These are phyloP conservation scores for Blastocrithidia nonstop DNA, from an alignment of 208 protist species.

Conservation along the genomic window DNA sequence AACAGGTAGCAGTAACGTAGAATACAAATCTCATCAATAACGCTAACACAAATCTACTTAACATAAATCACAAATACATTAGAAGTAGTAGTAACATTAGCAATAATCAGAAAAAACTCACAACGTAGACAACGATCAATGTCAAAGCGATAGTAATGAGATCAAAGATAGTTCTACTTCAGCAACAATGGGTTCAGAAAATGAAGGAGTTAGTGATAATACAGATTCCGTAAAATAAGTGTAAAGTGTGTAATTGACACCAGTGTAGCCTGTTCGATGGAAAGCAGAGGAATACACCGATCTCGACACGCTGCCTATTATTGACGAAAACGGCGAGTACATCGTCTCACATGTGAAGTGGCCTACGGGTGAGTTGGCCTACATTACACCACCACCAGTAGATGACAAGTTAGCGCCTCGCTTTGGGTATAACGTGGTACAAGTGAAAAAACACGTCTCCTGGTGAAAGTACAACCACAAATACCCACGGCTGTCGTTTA, in stretches of 20 bases:
- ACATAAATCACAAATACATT: too few relatives aligned
- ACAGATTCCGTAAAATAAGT: not conserved
- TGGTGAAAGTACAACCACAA: conserved; percentile 84
- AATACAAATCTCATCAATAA: too few relatives aligned
- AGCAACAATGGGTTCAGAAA: too few relatives aligned
- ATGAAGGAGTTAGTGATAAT: too few relatives aligned
- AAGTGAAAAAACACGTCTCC: conserved; percentile 73
- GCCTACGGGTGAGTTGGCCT: conserved; percentile 72
- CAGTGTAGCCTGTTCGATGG: conserved; percentile 58
- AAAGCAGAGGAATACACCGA: conserved; percentile 28
- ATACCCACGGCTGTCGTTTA: conserved; percentile 59
- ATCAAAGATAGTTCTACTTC: too few relatives aligned
- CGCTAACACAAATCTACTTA: too few relatives aligned
- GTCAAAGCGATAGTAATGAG: too few relatives aligned
- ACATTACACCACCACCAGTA: conserved; percentile 45
- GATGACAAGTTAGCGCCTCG: conserved; percentile 59
- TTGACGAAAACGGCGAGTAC: conserved; percentile 66
- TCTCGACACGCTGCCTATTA: conserved; percentile 22
- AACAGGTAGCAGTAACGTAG: too few relatives aligned
- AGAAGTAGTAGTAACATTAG: too few relatives aligned
- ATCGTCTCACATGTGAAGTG: conserved; percentile 74
- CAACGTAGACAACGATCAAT: too few relatives aligned
- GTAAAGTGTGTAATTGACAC: not conserved
- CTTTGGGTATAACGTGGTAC: conserved; percentile 79
- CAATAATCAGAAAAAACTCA: too few relatives aligned